These are phyloP conservation scores for Neolentinus lepideus DNA, from an alignment of 1,284 basidiomycete genomes.

Conservation along the genomic window DNA sequence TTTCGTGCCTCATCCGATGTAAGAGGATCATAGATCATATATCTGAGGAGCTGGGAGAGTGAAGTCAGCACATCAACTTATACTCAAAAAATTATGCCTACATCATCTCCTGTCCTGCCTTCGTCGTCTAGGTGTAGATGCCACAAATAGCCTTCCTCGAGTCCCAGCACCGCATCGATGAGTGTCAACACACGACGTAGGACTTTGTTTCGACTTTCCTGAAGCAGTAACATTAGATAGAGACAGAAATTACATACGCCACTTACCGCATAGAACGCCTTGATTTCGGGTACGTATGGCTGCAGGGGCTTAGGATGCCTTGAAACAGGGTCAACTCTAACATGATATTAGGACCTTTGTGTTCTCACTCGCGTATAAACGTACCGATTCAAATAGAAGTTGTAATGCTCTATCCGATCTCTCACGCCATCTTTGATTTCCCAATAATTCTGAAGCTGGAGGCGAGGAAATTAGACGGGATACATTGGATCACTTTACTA, in stretches of 20 bases:
- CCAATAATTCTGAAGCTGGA: constrained; percentile 27
- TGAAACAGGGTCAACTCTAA: constrained; percentile 22
- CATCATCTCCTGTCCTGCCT: constrained; percentile 24
- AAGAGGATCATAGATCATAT: constrained; percentile 38
- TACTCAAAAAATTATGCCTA: constrained; percentile 7
- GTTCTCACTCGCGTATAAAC: not conserved
- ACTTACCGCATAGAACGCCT: constrained; percentile 21
- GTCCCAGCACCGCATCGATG: constrained; percentile 24
- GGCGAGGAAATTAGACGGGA: not conserved
- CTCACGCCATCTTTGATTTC: constrained; percentile 29
- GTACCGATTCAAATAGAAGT: constrained; percentile 23
- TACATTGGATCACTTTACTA: not conserved
- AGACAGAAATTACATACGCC: not conserved
- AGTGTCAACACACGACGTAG: constrained; percentile 21
- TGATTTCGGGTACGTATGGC: constrained; percentile 26
- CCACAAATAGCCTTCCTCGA: constrained; percentile 26
- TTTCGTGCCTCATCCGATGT: constrained; percentile 25
- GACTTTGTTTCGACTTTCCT: constrained; percentile 23
- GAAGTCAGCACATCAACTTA: not conserved
- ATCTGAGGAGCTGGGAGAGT: constrained; percentile 28
- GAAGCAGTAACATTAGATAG: not conserved
- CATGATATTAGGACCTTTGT: too few relatives aligned
- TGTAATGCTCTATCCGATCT: constrained; percentile 31
- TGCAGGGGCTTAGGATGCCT: constrained; percentile 22
- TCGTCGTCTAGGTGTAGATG: constrained; percentile 21